Evolutionary conservation across 257 asterid genomes (phyloP).

Genomic region (Mitragyna speciosa): DNA sequence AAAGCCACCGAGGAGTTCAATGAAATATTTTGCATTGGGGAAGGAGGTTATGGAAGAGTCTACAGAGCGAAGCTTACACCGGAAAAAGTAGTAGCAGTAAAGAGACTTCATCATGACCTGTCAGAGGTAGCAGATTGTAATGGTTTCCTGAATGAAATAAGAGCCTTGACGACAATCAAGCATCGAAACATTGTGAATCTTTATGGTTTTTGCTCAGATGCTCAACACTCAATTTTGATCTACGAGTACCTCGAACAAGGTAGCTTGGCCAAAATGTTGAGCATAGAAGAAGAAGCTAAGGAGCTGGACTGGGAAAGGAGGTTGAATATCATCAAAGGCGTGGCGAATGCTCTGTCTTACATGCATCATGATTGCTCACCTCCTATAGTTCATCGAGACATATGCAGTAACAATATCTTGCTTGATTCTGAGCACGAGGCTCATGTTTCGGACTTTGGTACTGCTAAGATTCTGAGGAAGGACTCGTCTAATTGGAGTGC

Average conservation of each 20-base stretch:
- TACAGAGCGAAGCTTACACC: background rate
- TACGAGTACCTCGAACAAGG: slow-evolving; percentile 38
- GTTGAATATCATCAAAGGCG: slow-evolving; percentile 28
- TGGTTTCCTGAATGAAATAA: slow-evolving; percentile 30
- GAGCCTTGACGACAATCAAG: slow-evolving; percentile 21
- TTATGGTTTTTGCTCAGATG: slow-evolving; percentile 33
- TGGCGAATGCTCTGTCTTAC: slow-evolving; percentile 27
- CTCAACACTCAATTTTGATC: slow-evolving; percentile 29
- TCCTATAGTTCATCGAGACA: slow-evolving; percentile 38
- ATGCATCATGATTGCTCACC: slow-evolving; percentile 42
- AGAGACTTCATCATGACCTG: background rate
- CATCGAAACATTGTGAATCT: slow-evolving; percentile 22
- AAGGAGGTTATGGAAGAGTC: slow-evolving; percentile 36
- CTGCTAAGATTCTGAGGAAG: background rate
- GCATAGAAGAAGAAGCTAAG: slow-evolving; percentile 21
- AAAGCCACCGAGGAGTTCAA: slow-evolving; percentile 30
- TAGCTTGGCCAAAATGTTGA: slow-evolving; percentile 17
- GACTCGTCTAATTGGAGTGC: background rate
- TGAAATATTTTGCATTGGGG: slow-evolving; percentile 23
- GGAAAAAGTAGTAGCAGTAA: background rate
- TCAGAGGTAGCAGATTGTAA: slow-evolving; percentile 6
- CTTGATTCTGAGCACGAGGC: slow-evolving; percentile 22
- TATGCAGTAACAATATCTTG: slow-evolving; percentile 36
- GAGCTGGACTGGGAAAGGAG: slow-evolving; percentile 31
- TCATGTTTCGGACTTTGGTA: background rate